phyloP scores from a whole-genome alignment of 176 grass and related monocot species.

The Phoenix dactylifera region DNA sequence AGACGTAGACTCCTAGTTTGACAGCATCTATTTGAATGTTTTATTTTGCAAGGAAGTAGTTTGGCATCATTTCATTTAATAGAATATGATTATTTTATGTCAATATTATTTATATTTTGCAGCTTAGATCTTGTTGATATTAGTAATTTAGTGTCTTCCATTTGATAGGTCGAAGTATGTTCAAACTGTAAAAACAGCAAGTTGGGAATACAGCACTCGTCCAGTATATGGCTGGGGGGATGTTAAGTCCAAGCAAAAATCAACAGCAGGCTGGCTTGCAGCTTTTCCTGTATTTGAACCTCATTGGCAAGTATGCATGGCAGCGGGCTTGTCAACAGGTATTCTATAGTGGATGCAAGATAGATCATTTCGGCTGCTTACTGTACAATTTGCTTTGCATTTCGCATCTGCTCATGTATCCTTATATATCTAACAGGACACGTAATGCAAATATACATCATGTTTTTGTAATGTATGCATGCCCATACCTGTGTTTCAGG shows the following conservation, averaged over 20 bases:
- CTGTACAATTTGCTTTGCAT: no score
- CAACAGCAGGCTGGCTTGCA: conserved; percentile 88
- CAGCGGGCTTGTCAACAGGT: conserved; percentile 85
- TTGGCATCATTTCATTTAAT: no score
- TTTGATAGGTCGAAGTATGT: conserved; percentile 78
- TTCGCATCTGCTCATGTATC: no score
- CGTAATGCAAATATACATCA: no score
- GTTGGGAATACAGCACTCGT: conserved; percentile 80
- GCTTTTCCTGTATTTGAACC: conserved; percentile 97
- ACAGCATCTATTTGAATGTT: no score
- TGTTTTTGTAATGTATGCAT: no score
- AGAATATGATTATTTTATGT: no score
- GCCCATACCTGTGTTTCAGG: no score
- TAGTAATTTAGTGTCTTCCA: conserved; percentile 1
- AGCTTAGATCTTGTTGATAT: not conserved
- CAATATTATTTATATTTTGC: no score
- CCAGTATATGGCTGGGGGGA: conserved; percentile 96
- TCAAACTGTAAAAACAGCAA: conserved; percentile 78
- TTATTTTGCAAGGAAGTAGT: no score
- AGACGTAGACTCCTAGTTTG: no score
- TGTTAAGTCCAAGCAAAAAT: conserved; percentile 58
- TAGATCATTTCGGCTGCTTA: not conserved
- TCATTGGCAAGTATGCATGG: conserved; percentile 98
- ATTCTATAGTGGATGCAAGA: conserved; percentile 12
- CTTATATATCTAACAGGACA: no score